Evolutionary conservation across 2,329 filamentous ascomycete species (phyloP).

Genomic region (Botrytis aclada): DNA sequence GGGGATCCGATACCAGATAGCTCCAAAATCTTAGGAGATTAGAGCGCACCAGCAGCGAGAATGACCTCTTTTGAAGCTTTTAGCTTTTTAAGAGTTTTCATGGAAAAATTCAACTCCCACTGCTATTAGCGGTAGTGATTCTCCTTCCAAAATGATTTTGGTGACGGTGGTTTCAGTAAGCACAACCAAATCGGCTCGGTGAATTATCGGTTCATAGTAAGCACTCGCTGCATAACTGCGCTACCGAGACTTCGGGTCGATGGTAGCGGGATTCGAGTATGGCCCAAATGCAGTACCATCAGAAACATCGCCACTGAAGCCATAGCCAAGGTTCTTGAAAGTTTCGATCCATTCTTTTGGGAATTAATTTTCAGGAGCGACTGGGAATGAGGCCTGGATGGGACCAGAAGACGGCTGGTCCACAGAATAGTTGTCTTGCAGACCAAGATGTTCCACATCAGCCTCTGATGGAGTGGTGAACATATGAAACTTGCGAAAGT

Average conservation of each 20-base stretch:
- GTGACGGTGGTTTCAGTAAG: not conserved
- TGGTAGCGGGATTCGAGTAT: not conserved
- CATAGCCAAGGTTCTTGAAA: not conserved
- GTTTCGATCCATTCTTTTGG: not conserved
- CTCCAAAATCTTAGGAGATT: conserved; percentile 37
- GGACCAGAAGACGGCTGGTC: conserved; percentile 6
- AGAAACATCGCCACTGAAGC: too few relatives aligned
- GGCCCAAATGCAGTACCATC: not conserved
- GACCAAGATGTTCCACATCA: conserved; percentile 26
- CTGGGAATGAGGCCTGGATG: not conserved
- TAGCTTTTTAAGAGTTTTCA: conserved; percentile 26
- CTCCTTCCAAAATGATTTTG: not conserved
- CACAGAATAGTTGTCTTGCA: not conserved
- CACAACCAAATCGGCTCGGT: not conserved
- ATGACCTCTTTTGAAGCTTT: conserved; percentile 38
- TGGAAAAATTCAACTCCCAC: conserved; percentile 23
- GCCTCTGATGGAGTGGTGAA: too few relatives aligned
- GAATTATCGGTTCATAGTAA: not conserved
- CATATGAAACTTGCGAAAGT: conserved; percentile 38
- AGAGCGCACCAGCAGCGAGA: conserved; percentile 33
- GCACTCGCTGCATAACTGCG: not conserved
- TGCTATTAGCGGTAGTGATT: not conserved
- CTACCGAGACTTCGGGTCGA: not conserved
- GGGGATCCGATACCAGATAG: conserved; percentile 36
- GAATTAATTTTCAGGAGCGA: not conserved